A percentile compares a stretch with the other conserved stretches of the same genome.
Evolutionary conservation across 495 filamentous ascomycete genomes (phyloP).

Genomic region (Penicillium alfredii): DNA sequence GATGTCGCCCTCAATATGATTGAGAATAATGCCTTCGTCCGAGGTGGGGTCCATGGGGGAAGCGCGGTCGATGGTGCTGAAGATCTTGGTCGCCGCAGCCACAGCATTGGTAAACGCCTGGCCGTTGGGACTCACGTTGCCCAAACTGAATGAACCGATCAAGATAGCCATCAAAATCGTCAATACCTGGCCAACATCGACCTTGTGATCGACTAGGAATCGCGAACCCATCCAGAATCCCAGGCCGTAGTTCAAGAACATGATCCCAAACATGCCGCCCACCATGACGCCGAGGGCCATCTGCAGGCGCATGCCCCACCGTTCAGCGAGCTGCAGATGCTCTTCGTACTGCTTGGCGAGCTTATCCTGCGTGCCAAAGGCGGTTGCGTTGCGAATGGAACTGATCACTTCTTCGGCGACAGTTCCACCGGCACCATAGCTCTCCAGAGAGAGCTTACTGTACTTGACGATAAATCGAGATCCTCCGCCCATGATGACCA

Average conservation of each 20-base stretch:
- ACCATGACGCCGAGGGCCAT: conserved; percentile 67
- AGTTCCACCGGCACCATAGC: conserved; percentile 78
- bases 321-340: conserved; percentile 66
- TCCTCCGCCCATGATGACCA: conserved; percentile 65
- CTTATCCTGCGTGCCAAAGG: conserved; percentile 88
- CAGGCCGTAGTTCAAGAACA: conserved; percentile 86
- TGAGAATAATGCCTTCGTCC: conserved; percentile 62
- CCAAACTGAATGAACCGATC: conserved; percentile 85
- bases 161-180: conserved; percentile 86
- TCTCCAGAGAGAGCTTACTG: conserved; percentile 67
- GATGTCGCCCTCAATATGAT: conserved; percentile 68
- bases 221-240: conserved; percentile 93
- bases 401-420: conserved; percentile 93
- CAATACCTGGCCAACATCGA: conserved; percentile 49
- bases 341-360: conserved; percentile 76
- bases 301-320: conserved; percentile 71
- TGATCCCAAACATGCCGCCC: conserved; percentile 69
- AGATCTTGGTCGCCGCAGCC: conserved; percentile 86
- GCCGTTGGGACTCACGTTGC: conserved; percentile 79
- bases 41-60: conserved; percentile 80
- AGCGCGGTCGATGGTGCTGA: conserved; percentile 80
- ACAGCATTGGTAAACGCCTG: conserved; percentile 78
- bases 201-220: conserved; percentile 64
- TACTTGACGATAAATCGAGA: conserved; percentile 72
- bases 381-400: conserved; percentile 86